Base-by-base conservation (phyloP, 2,329 filamentous ascomycete species). In the Ilyonectria sp. region DNA sequence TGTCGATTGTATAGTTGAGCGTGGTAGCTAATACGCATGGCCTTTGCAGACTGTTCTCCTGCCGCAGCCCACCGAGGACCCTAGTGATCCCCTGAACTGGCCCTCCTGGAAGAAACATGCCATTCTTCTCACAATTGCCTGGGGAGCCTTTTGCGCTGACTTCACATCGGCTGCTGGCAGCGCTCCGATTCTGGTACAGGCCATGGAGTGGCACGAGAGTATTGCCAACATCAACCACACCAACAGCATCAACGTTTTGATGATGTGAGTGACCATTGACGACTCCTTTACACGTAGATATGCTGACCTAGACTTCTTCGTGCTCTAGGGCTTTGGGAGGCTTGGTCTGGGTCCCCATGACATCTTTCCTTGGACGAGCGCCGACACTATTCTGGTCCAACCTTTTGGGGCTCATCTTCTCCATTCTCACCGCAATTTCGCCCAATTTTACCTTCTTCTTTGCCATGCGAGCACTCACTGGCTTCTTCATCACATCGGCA, bases 401-500 rank as follows among this genome's bases (percentile, higher is more conserved):
- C 17, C 55, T 72, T 4, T 33, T 72, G 5, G 66, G 64, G 4
- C 69, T 73, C 10, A 11, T 69, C 26, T 72, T 73, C 53, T 65
- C 71, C 1, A 69, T 69, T 6, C 35, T 44, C 8, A 49, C 69
- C 1, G 52, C 70, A 5, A 35, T 67, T 2, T 67, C 70, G 2
- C 35, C 69, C 1, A 50, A 68, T 6, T 71, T 69, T 2, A n/a
- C 26, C 17, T 59, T 46, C 7, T 73, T 72, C 52, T 55, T 54
- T 13, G 71, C 49, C 9, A 58, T 67, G 33, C 57, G 71, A 50
- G 69, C 69, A 2, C 33, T 72, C 3, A 57, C 44, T 2, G 82
- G 85, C 21, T 83, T 86, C 69, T 86, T 86, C 74, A 81, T 80
- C 37, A 85, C 84, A 5, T 82, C 83, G 8, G 75, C 77, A 8